phyloP scores from a whole-genome alignment of 306 rosid species.

The Senna tora region DNA sequence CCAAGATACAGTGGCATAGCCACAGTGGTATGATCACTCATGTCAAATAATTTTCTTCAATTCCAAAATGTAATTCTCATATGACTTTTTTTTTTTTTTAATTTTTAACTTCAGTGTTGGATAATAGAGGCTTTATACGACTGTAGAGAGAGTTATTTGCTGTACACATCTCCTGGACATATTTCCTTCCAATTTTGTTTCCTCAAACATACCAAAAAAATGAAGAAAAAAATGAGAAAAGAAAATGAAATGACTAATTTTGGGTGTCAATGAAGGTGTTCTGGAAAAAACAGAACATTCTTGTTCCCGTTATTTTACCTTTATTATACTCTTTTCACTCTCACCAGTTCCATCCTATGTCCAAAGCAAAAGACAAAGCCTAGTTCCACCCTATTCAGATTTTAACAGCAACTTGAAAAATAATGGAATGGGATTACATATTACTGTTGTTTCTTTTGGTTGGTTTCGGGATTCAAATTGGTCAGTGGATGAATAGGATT shows the following conservation, averaged over 20 bases:
- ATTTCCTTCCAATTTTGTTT: constrained; percentile 67
- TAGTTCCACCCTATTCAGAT: background rate
- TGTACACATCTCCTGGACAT: constrained; percentile 67
- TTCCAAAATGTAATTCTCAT: constrained; percentile 47
- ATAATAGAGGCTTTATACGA: constrained; percentile 52
- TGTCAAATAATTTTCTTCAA: constrained; percentile 39
- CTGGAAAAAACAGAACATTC: constrained; percentile 4
- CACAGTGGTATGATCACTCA: constrained; percentile 60
- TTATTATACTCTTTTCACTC: background rate
- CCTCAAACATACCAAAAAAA: constrained; percentile 18
- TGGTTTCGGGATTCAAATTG: too few species aligned
- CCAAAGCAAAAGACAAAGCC: background rate
- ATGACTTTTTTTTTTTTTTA: constrained; percentile 5
- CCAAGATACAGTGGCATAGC: constrained; percentile 80
- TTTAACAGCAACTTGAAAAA: background rate
- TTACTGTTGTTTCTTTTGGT: too few species aligned
- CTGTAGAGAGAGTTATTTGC: constrained; percentile 55
- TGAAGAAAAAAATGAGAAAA: constrained; percentile 14
- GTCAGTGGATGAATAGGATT: too few species aligned
- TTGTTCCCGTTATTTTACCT: background rate
- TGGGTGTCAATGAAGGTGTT: background rate
- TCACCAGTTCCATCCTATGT: background rate
- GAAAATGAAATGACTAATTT: background rate
- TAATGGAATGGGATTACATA: too few species aligned
- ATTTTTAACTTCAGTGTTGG: constrained; percentile 47